phyloP scores from a whole-genome alignment of 441 rosid species.

The Adansonia grandidieri region DNA sequence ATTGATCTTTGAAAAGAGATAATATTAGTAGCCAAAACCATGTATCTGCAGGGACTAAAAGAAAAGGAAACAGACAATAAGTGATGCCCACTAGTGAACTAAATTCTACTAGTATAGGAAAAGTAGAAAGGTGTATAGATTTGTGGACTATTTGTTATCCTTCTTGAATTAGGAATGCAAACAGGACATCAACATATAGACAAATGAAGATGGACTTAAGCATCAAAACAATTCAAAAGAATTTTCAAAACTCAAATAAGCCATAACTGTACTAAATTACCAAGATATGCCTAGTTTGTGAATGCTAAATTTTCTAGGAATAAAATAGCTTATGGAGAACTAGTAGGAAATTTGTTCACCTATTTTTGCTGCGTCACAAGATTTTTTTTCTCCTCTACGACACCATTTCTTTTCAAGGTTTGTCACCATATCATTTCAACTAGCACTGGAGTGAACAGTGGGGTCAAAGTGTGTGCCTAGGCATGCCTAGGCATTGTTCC shows the following conservation, averaged over 20 bases:
- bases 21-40: no score
- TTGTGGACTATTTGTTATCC: neutral
- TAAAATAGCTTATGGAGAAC: neutral
- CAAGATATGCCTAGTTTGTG: neutral
- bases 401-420: neutral
- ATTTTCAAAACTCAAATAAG: neutral
- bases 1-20: no score
- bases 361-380: neutral
- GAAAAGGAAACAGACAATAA: constrained; percentile 1
- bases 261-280: neutral
- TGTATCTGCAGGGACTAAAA: neutral
- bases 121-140: neutral
- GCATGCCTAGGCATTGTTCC: no score
- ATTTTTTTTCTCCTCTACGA: neutral
- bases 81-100: neutral
- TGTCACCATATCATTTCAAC: neutral
- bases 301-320: neutral
- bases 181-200: neutral
- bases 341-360: neutral
- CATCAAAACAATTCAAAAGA: no score
- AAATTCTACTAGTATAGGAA: neutral
- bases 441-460: no score
- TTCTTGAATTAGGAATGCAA: neutral
- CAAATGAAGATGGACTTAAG: neutral
- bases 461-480: no score